Evolutionary conservation across 495 filamentous ascomycete genomes (phyloP).

Genomic region (Bacidia gigantensis): DNA sequence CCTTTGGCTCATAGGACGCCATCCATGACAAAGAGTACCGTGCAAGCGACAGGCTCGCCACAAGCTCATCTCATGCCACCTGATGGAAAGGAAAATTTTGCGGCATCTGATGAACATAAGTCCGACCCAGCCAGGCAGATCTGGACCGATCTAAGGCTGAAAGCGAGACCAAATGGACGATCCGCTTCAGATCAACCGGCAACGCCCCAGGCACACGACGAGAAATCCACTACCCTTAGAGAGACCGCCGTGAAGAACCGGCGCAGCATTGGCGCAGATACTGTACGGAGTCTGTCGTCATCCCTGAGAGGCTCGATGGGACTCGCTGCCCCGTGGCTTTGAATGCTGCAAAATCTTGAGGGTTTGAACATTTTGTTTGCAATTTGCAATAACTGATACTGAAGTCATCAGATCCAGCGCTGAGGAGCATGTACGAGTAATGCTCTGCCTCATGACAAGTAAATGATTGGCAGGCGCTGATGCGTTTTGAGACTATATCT

Average conservation of each 20-base stretch:
- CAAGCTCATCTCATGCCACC: neutral
- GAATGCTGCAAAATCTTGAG: neutral
- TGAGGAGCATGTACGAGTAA: no score
- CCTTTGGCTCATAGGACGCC: neutral
- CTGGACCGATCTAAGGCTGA: neutral
- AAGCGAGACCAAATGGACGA: neutral
- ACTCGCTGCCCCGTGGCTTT: conserved; percentile 2
- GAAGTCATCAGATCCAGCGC: no score
- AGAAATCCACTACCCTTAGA: neutral
- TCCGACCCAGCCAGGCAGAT: conserved; percentile 5
- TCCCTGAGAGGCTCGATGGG: neutral
- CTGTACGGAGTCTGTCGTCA: conserved; percentile 3
- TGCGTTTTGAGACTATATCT: no score
- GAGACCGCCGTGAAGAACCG: conserved; percentile 9
- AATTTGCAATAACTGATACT: no score
- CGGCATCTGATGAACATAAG: neutral
- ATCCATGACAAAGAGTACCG: no score
- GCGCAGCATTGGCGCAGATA: conserved; percentile 10
- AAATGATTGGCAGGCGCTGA: no score
- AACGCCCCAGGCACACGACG: neutral
- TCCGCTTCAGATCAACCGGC: neutral
- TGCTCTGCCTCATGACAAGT: no score
- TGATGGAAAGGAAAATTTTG: neutral
- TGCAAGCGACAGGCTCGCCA: neutral
- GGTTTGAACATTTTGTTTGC: no score